Conservation (phyloP, 75 land plant species). For the Sequoiadendron giganteum region DNA sequence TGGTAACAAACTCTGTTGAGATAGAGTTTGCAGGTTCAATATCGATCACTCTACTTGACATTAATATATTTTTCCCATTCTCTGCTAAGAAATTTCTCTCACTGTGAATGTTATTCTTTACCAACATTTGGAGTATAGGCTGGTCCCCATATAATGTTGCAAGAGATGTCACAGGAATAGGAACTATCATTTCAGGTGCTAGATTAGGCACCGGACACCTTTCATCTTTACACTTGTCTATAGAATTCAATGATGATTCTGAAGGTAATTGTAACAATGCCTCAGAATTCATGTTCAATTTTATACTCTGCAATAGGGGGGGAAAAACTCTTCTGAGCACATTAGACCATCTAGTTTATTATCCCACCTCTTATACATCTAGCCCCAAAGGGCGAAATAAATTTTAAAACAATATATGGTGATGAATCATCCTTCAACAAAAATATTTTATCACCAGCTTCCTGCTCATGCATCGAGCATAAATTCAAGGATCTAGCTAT, state of each 20-base stretch:
- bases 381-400: not conserved
- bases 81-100: not conserved
- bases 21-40: not conserved
- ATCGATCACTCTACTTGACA: not conserved
- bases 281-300: not conserved
- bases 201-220: not conserved
- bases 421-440: not conserved
- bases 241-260: not conserved
- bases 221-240: not conserved
- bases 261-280: not conserved
- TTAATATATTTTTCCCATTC: not conserved
- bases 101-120: not conserved
- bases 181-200: not conserved
- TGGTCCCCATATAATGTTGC: slow-evolving; percentile 1
- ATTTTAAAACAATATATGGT: not conserved
- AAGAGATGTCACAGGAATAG: not conserved
- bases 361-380: not conserved
- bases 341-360: not conserved
- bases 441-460: not conserved
- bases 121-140: not conserved
- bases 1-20: not conserved
- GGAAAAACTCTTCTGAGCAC: not conserved
- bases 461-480: not conserved
- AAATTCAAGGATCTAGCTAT: not conserved
- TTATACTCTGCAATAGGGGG: not conserved